Percentiles rank a stretch among this genome's conserved stretches.
Conservation (phyloP, 208 protist genomes). For the Trypanosoma avium region DNA sequence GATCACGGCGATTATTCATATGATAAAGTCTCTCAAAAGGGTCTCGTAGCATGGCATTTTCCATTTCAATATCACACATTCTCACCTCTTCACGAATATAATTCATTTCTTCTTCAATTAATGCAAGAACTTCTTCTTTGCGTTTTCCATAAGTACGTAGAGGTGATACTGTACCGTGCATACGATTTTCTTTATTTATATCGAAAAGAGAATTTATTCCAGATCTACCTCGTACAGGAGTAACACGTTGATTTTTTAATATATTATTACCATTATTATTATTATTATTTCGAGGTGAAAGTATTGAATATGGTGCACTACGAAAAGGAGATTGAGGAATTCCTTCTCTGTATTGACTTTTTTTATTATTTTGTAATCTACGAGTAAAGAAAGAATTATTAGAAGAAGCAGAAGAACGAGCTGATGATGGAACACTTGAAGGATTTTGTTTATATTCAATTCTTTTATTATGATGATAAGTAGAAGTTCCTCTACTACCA, state of each 20-base stretch:
- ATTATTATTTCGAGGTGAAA: no score
- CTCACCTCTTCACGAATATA: slow-evolving; percentile 7
- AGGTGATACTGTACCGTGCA: not conserved
- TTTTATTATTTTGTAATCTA: no score
- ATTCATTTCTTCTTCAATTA: slow-evolving; percentile 22
- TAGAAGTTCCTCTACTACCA: no score
- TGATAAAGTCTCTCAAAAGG: slow-evolving; percentile 79
- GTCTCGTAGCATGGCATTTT: slow-evolving; percentile 27
- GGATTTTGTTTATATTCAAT: no score
- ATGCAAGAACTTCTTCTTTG: slow-evolving; percentile 3
- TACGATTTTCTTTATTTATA: not conserved
- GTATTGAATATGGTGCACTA: no score
- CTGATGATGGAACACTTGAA: not conserved
- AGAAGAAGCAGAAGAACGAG: not conserved
- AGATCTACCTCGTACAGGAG: not conserved
- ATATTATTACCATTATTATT: not conserved
- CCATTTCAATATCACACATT: slow-evolving; percentile 10
- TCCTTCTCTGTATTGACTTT: no score
- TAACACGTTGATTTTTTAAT: not conserved
- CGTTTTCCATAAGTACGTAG: not conserved
- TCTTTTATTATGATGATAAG: no score
- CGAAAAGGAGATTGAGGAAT: no score
- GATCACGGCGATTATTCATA: slow-evolving; percentile 80
- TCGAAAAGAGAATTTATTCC: slow-evolving; percentile 1
- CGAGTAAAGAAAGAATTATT: not conserved